phyloP scores from a whole-genome alignment of 1,284 basidiomycete genomes.

The Paramarasmius palmivorus region DNA sequence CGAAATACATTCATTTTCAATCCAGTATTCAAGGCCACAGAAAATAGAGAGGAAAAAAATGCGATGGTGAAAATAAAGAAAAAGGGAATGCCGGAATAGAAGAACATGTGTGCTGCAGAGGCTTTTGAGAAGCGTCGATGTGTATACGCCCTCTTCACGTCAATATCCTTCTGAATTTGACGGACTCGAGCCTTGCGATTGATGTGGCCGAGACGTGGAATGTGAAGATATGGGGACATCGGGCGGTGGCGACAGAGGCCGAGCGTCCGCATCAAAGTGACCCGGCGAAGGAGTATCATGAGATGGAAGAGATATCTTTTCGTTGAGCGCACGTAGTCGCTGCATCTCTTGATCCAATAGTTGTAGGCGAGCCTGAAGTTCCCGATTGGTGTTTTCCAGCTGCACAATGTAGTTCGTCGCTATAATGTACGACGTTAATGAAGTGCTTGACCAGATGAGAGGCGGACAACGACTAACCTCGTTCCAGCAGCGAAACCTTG shows the following conservation, averaged over 20 bases:
- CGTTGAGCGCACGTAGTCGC: conserved; percentile 69
- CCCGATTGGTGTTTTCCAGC: conserved; percentile 69
- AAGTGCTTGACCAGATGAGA: conserved; percentile 8
- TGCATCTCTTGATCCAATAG: conserved; percentile 65
- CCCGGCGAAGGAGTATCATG: conserved; percentile 56
- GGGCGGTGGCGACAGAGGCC: conserved; percentile 66
- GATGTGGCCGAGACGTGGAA: conserved; percentile 48
- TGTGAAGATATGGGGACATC: conserved; percentile 40
- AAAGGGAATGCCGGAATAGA: conserved; percentile 8
- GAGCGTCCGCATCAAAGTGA: conserved; percentile 43
- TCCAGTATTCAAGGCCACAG: background rate
- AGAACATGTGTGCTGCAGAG: conserved; percentile 10
- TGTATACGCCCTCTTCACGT: conserved; percentile 26
- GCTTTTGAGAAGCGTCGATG: background rate
- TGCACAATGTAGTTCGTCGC: conserved; percentile 74
- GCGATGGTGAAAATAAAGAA: conserved; percentile 18
- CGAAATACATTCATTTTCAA: conserved; percentile 15
- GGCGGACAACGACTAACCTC: conserved; percentile 54
- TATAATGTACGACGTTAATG: conserved; percentile 26
- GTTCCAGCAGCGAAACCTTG: conserved; percentile 84
- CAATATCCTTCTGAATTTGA: conserved; percentile 62
- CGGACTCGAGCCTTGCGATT: conserved; percentile 63
- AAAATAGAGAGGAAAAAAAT: conserved; percentile 20
- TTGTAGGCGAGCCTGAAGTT: conserved; percentile 64
- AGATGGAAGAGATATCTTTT: conserved; percentile 72